Base-by-base conservation (phyloP, 768 basidiomycete genomes). In the Suillus spraguei region DNA sequence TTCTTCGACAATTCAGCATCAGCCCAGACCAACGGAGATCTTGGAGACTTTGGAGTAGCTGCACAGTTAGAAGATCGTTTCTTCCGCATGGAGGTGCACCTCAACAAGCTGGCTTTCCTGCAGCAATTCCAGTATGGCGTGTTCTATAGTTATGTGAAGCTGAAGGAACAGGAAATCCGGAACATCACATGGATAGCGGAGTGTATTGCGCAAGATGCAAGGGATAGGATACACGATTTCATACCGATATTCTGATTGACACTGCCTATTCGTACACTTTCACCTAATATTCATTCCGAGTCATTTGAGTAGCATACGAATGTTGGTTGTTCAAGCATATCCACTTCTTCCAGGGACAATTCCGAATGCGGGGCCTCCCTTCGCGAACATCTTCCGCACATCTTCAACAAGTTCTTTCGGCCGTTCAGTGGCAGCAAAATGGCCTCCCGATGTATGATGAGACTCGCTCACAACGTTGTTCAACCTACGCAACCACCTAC, bases 81-180 rank as follows among this genome's bases (percentile, higher is more conserved):
- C 82, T 99, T 99, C 84, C 84, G 83, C 64, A 88, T 88, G 70
- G 97, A 99, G 75, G 96, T 98, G 32, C 88, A 92, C 67, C 77
- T 97, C 67, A 99, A 99, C 84, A 97, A 97, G 81, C 85, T 88
- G 69, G 87, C 94, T 36, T 99, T 99, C 83, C 75, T 99, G 75
- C 97, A 98, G 78, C 89, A 99, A 80, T 99, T 98, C 83, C 95
- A 98, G 76, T 89, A 91, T 70, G 93, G 91, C 46, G 88, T 97
- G 41, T 98, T 95, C 74, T 95, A 93, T 74, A 89, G 89, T 72
- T 98, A 96, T 74, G 84, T 97, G 77, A 94, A 93, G 78, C 78
- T 94, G 77, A 94, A 92, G 81, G 93, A 95, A 77, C 91, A 94
- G 80, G 93, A 95, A 79, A 91, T 94, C 65, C 82, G 92, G 66